Evolutionary conservation across 306 rosid genomes (phyloP), one percentile per base, ranked within the genome.

Genomic region (Sicyos edulis): DNA sequence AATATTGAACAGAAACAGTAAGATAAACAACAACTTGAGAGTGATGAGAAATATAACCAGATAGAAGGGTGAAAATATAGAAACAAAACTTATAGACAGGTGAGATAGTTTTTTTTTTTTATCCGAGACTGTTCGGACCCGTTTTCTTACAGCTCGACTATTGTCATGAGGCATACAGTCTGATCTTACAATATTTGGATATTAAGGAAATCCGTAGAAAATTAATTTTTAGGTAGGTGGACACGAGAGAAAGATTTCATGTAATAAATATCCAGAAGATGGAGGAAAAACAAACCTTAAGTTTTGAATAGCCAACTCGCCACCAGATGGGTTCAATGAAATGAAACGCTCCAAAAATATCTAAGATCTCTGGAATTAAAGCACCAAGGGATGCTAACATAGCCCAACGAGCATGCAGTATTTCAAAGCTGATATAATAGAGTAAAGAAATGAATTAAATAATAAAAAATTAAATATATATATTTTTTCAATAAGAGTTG

Each of bases 391-490:
- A 78, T 64, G 91, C 98, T 76, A 92, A 86, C 98, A 92, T 92
- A 70, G 98, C 98, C 98, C 98, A 92, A 70, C 98, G 96, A 73
- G 96, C 92, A 78, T 92, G 98, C 85, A 92, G 81, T 81, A 92
- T 84, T 86, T 92, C 98, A 69, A 92, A 90, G 88, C 96, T 92
- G 77, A 59, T 56, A 73, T 64, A 60, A 78, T 57, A 58, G 14
- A 16, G 32, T 69, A 67, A 76, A 63, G 65, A 82, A 61, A 67
- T 21, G 71, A 47, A 61, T 75, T 78, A 75, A 54, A 62, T 62
- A 26, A 26, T 26, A 26, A 26, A 26, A 26, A 26, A 26, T 26
- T 26, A 26, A 26, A 26, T 26, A 26, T 26, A 3, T 26, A 65
- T 21, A 7, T 13, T 24, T 10, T 24, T 29, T 12, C 44, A 14